Percentiles rank a stretch among this genome's conserved stretches.
These are phyloP conservation scores for Blastobotrys serpentis DNA, from an alignment of 1,139 yeast genomes.

Conservation along the genomic window DNA sequence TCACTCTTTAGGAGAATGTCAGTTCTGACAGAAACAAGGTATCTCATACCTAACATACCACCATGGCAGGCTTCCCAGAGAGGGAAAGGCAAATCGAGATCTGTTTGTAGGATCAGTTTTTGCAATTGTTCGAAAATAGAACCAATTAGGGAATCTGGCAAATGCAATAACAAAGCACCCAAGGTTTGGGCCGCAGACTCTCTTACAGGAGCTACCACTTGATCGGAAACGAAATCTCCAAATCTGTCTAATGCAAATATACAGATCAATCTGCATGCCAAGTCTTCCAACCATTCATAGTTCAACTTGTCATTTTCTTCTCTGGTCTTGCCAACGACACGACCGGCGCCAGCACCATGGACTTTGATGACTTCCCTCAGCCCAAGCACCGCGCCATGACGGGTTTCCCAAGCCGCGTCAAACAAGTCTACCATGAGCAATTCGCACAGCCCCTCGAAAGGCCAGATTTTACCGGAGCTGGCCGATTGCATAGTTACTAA, in stretches of 20 bases:
- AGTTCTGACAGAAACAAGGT: conserved; percentile 86
- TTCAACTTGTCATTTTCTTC: conserved; percentile 68
- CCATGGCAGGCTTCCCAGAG: conserved; percentile 99
- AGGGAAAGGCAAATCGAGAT: conserved; percentile 44
- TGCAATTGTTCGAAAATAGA: conserved; percentile 66
- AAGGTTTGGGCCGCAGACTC: conserved; percentile 95
- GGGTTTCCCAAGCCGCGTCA: conserved; percentile 86
- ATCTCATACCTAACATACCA: conserved; percentile 90
- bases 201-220: conserved; percentile 97
- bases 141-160: conserved; percentile 53
- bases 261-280: conserved; percentile 81
- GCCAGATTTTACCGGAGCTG: conserved; percentile 85
- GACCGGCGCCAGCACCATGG: conserved; percentile 87
- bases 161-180: conserved; percentile 80
- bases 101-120: conserved; percentile 66
- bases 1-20: conserved; percentile 64
- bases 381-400: conserved; percentile 96
- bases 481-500: conserved; percentile 68
- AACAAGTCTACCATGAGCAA: conserved; percentile 75
- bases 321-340: conserved; percentile 61
- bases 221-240: conserved; percentile 96
- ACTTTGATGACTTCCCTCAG: conserved; percentile 79
- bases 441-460: conserved; percentile 95
- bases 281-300: conserved; percentile 73
- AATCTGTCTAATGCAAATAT: conserved; percentile 90